These are phyloP conservation scores for Debaryomyces maramus DNA, from an alignment of 805 yeast genomes.

Conservation along the genomic window DNA sequence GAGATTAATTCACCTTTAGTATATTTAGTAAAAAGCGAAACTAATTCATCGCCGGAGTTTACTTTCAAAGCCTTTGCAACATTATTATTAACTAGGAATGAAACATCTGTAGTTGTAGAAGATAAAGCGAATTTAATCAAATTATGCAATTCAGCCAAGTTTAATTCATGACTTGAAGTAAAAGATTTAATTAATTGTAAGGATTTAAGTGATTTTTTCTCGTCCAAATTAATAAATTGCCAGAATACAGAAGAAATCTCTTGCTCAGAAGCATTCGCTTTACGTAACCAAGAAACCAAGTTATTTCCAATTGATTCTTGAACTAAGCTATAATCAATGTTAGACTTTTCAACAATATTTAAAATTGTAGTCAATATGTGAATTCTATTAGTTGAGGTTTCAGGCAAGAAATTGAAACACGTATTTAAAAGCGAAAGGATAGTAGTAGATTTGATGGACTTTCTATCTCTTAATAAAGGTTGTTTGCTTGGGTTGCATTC, in stretches of 20 bases:
- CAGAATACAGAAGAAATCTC: slow-evolving; percentile 35
- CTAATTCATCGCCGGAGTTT: slow-evolving; percentile 27
- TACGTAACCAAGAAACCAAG: slow-evolving; percentile 36
- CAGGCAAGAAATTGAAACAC: slow-evolving; percentile 43
- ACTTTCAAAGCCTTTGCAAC: slow-evolving; percentile 34
- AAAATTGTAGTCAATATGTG: slow-evolving; percentile 33
- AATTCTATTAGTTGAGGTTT: slow-evolving; percentile 30
- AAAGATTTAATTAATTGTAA: slow-evolving; percentile 37
- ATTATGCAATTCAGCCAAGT: slow-evolving; percentile 24
- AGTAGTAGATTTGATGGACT: slow-evolving; percentile 41
- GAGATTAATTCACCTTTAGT: slow-evolving; percentile 35
- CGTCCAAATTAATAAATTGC: slow-evolving; percentile 38
- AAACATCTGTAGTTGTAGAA: slow-evolving; percentile 38
- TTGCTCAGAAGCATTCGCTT: slow-evolving; percentile 29
- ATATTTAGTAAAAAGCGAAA: slow-evolving; percentile 30
- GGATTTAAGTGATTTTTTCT: slow-evolving; percentile 25
- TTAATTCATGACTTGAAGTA: slow-evolving; percentile 26
- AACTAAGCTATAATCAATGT: slow-evolving; percentile 33
- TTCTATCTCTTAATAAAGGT: slow-evolving; percentile 45
- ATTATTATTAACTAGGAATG: slow-evolving; percentile 43
- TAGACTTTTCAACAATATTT: slow-evolving; percentile 27
- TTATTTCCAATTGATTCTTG: slow-evolving; percentile 36
- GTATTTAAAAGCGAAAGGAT: slow-evolving; percentile 41
- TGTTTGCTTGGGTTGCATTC: slow-evolving; percentile 35
- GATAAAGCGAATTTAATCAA: slow-evolving; percentile 38